phyloP scores from a whole-genome alignment of 2,329 filamentous ascomycete species.

The Colletotrichum sp. region DNA sequence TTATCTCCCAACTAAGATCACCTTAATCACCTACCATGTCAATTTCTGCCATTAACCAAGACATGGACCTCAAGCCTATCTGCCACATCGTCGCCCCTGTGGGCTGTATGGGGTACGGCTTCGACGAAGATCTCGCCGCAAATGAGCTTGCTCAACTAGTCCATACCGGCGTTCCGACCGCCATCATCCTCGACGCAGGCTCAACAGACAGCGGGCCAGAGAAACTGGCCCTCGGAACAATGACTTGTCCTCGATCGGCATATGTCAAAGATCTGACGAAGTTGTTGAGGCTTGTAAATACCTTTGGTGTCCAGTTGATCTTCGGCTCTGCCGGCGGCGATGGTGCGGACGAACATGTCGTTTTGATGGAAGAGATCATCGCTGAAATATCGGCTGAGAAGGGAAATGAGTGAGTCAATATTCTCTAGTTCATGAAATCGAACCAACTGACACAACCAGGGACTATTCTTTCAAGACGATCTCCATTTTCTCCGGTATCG shows the following conservation, averaged over 20 bases:
- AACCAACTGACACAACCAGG: background rate
- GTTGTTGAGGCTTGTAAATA: background rate
- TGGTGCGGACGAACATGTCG: background rate
- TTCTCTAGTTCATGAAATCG: background rate
- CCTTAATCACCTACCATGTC: background rate
- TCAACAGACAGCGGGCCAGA: background rate
- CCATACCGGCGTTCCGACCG: background rate
- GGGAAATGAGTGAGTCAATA: background rate
- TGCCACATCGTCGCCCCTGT: background rate
- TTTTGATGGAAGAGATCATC: background rate
- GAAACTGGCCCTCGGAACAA: background rate
- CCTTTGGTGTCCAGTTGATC: background rate
- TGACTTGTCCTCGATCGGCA: background rate
- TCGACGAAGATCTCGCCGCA: background rate
- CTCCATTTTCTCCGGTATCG: background rate
- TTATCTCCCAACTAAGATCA: background rate
- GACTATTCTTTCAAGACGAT: background rate
- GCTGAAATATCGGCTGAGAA: background rate
- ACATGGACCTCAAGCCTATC: background rate
- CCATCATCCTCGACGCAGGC: background rate
- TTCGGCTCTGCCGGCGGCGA: background rate
- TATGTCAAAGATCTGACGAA: background rate
- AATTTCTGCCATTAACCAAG: background rate
- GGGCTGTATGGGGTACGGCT: background rate
- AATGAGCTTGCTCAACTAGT: background rate